A percentile compares a stretch with the other conserved stretches of the same genome.
Evolutionary conservation across 805 yeast genomes (phyloP).

Genomic region (Lipomyces orientalis): DNA sequence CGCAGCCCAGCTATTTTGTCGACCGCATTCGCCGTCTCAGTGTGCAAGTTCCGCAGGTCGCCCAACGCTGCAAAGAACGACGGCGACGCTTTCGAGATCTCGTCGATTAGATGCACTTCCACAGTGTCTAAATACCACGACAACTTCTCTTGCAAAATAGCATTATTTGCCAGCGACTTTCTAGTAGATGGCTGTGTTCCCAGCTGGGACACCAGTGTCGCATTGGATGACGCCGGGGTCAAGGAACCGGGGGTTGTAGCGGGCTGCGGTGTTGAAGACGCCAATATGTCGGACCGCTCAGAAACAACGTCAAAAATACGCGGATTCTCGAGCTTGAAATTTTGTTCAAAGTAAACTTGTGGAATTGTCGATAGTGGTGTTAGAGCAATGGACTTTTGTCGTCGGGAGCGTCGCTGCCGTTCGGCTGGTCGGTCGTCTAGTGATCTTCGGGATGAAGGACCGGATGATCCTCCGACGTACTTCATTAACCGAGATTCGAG

Average conservation of each 20-base stretch:
- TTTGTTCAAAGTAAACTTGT: slow-evolving; percentile 63
- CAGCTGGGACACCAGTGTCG: slow-evolving; percentile 6
- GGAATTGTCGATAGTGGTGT: slow-evolving; percentile 63
- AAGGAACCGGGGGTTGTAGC: slow-evolving; percentile 23
- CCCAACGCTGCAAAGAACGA: slow-evolving; percentile 85
- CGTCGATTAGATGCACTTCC: slow-evolving; percentile 78
- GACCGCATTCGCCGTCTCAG: slow-evolving; percentile 59
- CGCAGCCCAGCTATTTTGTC: slow-evolving; percentile 55
- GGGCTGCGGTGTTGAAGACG: slow-evolving; percentile 31
- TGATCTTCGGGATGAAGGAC: neutral
- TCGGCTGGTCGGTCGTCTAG: neutral
- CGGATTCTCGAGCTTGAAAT: slow-evolving; percentile 87
- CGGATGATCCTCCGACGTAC: slow-evolving; percentile 6
- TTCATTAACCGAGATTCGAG: slow-evolving; percentile 19
- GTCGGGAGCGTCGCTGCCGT: slow-evolving; percentile 6
- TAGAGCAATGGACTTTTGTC: slow-evolving; percentile 19
- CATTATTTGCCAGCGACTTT: slow-evolving; percentile 56
- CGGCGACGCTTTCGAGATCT: slow-evolving; percentile 82
- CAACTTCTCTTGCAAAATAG: slow-evolving; percentile 72
- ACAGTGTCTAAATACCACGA: slow-evolving; percentile 84
- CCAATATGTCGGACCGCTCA: slow-evolving; percentile 57
- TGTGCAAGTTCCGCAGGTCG: slow-evolving; percentile 70
- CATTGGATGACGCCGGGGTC: slow-evolving; percentile 12
- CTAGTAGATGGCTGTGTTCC: slow-evolving; percentile 34
- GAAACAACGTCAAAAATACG: slow-evolving; percentile 77